phyloP scores from a whole-genome alignment of 495 filamentous ascomycete species.

The Lepidopterella palustris region DNA sequence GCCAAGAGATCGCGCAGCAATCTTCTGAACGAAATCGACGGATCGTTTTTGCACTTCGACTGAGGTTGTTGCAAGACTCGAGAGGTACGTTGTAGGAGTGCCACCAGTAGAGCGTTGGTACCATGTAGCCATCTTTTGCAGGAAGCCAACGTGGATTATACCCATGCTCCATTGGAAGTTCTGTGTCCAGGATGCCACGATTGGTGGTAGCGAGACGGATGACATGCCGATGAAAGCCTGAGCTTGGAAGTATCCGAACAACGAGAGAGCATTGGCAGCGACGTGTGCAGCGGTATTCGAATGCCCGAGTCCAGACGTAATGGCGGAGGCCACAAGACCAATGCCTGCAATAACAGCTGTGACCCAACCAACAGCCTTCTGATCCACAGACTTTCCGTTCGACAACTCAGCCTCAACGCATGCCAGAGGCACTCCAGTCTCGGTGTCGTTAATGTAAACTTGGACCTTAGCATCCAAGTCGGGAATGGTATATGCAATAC shows the following conservation, averaged over 20 bases:
- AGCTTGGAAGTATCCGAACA: conserved; percentile 93
- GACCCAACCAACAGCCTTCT: conserved; percentile 80
- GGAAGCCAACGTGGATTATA: conserved; percentile 80
- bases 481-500: conserved; percentile 81
- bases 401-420: conserved; percentile 86
- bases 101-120: conserved; percentile 94
- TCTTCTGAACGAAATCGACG: conserved; percentile 36
- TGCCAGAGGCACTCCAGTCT: conserved; percentile 57
- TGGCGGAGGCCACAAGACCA: conserved; percentile 55
- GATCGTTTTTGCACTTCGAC: conserved; percentile 79
- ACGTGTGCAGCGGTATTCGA: conserved; percentile 97
- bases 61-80: conserved; percentile 65
- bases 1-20: conserved; percentile 43
- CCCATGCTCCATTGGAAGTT: conserved; percentile 99
- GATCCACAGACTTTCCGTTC: conserved; percentile 89
- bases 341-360: conserved; percentile 82
- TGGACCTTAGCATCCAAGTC: conserved; percentile 86
- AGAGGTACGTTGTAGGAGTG: conserved; percentile 72
- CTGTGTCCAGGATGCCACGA: conserved; percentile 91
- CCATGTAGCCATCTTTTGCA: conserved; percentile 88
- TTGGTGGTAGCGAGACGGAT: conserved; percentile 76
- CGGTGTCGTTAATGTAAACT: conserved; percentile 64
- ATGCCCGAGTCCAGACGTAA: conserved; percentile 46
- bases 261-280: conserved; percentile 82
- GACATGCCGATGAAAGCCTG: conserved; percentile 94